Conservation (phyloP, 352 stramenopile species). For the Bremia lactucae region DNA sequence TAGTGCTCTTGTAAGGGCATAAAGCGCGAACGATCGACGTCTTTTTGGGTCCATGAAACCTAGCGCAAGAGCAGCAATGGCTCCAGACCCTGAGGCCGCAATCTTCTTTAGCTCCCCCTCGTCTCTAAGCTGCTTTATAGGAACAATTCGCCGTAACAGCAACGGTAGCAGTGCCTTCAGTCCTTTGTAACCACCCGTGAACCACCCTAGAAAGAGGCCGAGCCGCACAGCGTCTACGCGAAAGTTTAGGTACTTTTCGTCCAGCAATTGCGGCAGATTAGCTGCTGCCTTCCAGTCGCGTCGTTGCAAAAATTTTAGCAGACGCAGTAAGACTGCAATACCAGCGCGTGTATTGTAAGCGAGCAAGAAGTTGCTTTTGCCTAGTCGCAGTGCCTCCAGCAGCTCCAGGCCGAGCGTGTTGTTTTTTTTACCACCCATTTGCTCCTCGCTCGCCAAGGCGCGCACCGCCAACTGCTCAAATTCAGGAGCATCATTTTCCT, state of each 20-base stretch:
- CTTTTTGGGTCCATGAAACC: constrained; percentile 55
- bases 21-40: constrained; percentile 70
- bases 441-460: constrained; percentile 17
- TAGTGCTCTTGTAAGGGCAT: constrained; percentile 68
- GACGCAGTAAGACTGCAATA: constrained; percentile 57
- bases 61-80: constrained; percentile 48
- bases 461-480: constrained; percentile 15
- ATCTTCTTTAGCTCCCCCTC: constrained; percentile 30
- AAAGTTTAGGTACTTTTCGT: constrained; percentile 69
- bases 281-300: constrained; percentile 38
- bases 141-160: constrained; percentile 26
- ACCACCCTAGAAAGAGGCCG: constrained; percentile 79
- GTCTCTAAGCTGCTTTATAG: constrained; percentile 8
- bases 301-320: constrained; percentile 55
- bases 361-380: constrained; percentile 77
- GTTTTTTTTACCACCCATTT: constrained; percentile 13
- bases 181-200: constrained; percentile 67
- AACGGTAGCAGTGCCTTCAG: constrained; percentile 44
- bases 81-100: constrained; percentile 43
- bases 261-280: constrained; percentile 52
- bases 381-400: constrained; percentile 57
- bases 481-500: constrained; percentile 7
- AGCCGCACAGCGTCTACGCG: constrained; percentile 77
- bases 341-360: constrained; percentile 82
- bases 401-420: constrained; percentile 39